Base-by-base conservation (phyloP, 164 flowering plant species). In the Umbilicus rupestris region DNA sequence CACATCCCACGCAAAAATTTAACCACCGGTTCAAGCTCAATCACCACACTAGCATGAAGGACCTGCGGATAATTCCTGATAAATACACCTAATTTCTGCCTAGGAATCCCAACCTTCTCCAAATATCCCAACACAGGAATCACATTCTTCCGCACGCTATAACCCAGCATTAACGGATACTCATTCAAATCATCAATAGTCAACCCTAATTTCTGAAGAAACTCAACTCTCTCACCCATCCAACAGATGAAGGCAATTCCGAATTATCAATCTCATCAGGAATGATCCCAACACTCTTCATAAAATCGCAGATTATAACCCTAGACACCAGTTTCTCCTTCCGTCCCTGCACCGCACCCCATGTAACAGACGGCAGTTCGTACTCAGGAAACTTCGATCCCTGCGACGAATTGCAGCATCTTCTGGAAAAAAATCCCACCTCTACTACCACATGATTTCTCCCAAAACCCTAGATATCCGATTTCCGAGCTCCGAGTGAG, bases 301-400 rank as follows among this genome's bases (percentile, higher is more conserved):
- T 71, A 63, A 82, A 90, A 71, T 93, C 97, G 66, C 85, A 86
- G 16, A 90, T 81, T 19, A 90, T 93, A 0, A 90, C 94, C 2
- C 88, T 80, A 7, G 92, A 87, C 0, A 93, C 94, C 1, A 93
- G 86, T 71, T 82, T 88, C 73, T 93, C 96, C 70, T 87, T 93
- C 9, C 92, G 80, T 24, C 98, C 98, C 73, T 88, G 98, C 29
- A 92, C 81, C 0, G 80, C 94, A 3, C 98, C 97, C 97, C 98
- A 90, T 1, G 96, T 90, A 22, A 92, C 98, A 0, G 98, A 62
- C 1, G 98, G 98, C 97, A 92, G 88, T 67, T 92, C 86, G 65
- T 87, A 92, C 68, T 92, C 97, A 0, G 93, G 91, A 66, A 88
- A 88, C 63, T 89, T 86, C 17, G 78, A 66, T 5, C 83, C 64